These are phyloP conservation scores for Angophora floribunda DNA, from an alignment of 345 rosid genomes.

Conservation along the genomic window DNA sequence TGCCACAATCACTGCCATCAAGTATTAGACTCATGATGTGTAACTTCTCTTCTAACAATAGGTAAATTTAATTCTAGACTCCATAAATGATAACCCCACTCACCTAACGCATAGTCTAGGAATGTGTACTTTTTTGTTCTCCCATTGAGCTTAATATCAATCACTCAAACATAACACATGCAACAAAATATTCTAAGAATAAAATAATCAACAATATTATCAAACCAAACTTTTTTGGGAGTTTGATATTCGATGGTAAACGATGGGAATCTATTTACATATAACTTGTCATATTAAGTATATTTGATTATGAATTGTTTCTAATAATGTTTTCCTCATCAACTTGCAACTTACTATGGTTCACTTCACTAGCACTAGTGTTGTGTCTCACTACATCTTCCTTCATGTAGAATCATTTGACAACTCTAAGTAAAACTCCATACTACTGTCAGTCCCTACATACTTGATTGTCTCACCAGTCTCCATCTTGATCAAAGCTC, in stretches of 20 bases:
- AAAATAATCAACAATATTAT: no score
- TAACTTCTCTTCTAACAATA: neutral
- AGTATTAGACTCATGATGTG: neutral
- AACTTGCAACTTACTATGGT: neutral
- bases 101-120: neutral
- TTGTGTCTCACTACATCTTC: no score
- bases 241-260: no score
- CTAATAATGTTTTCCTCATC: neutral
- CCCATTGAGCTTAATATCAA: neutral
- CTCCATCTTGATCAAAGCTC: neutral
- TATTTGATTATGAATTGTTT: no score
- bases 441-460: neutral
- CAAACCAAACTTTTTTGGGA: neutral
- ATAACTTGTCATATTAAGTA: neutral
- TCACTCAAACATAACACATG: neutral
- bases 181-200: neutral
- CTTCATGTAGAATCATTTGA: no score
- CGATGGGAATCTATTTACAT: neutral
- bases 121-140: no score
- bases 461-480: neutral
- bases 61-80: neutral
- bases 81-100: neutral
- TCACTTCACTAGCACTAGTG: neutral
- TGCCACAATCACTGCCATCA: neutral
- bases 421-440: neutral